Evolutionary conservation across 1,284 basidiomycete species (phyloP).

Genomic region (Ustilago esculenta): DNA sequence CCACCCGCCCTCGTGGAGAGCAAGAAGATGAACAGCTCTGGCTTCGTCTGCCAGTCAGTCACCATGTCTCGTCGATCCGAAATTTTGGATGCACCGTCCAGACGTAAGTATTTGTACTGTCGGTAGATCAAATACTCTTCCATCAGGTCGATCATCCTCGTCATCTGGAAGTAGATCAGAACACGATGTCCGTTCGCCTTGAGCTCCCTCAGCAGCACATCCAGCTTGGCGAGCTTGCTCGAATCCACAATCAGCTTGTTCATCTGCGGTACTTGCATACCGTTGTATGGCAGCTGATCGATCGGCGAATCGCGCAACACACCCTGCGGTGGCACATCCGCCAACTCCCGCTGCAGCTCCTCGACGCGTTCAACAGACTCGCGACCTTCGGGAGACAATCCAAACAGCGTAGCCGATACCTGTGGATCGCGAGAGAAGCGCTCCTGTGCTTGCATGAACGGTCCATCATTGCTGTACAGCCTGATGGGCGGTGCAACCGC

Average conservation of each 20-base stretch:
- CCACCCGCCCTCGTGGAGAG: constrained; percentile 97
- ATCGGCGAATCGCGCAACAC: constrained; percentile 76
- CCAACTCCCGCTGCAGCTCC: constrained; percentile 72
- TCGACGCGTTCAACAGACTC: constrained; percentile 74
- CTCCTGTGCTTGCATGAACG: constrained; percentile 79
- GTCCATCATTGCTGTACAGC: constrained; percentile 78
- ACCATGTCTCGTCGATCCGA: constrained; percentile 99
- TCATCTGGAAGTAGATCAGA: constrained; percentile 99
- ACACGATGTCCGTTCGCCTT: constrained; percentile 94
- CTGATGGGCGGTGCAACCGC: constrained; percentile 86
- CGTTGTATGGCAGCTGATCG: constrained; percentile 82
- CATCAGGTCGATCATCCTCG: constrained; percentile 99
- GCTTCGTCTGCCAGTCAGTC: constrained; percentile 98
- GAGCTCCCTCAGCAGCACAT: constrained; percentile 86
- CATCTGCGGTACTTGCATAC: constrained; percentile 92
- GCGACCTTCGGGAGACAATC: constrained; percentile 77
- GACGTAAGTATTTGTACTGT: constrained; percentile 94
- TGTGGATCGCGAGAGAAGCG: constrained; percentile 71
- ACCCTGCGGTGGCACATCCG: constrained; percentile 76
- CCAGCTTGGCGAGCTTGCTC: constrained; percentile 91
- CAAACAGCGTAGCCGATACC: constrained; percentile 83
- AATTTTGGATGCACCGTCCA: constrained; percentile 94
- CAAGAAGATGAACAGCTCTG: constrained; percentile 69
- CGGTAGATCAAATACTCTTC: constrained; percentile 98
- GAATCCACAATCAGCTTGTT: constrained; percentile 97